phyloP scores from a whole-genome alignment of 73 alveolate genomes.

The Blepharisma japonicum region DNA sequence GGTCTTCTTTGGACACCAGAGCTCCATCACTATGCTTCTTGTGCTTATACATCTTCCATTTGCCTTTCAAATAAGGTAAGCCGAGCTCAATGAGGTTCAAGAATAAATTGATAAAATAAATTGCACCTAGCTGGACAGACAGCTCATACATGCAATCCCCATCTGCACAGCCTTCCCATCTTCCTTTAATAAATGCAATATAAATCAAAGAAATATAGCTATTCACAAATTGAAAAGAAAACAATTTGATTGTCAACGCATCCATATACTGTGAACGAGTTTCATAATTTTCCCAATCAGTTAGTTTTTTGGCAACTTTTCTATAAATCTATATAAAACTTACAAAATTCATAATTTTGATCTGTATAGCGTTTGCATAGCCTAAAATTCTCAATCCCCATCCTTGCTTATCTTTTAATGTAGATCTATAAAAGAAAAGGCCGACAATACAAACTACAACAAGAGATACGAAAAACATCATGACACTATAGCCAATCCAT shows the following conservation, averaged over 20 bases:
- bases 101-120: neutral
- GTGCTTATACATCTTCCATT: neutral
- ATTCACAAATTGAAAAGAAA: slow-evolving; percentile 32
- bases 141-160: slow-evolving; percentile 26
- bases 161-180: neutral
- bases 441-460: neutral
- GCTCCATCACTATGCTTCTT: neutral
- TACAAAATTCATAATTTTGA: neutral
- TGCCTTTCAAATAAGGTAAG: neutral
- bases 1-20: neutral
- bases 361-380: neutral
- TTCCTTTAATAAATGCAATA: slow-evolving; percentile 27
- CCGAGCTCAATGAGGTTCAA: slow-evolving; percentile 32
- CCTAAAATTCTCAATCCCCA: neutral
- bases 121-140: neutral
- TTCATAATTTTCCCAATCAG: slow-evolving; percentile 28
- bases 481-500: neutral
- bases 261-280: neutral
- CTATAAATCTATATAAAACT: neutral
- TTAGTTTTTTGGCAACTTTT: neutral
- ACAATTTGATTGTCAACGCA: neutral
- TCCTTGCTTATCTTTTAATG: neutral
- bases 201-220: slow-evolving; percentile 3
- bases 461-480: neutral
- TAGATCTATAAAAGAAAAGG: neutral